A percentile compares a stretch with the other conserved stretches of the same genome.
Evolutionary conservation across 441 rosid genomes (phyloP).

Genomic region (Gossypium laxum): DNA sequence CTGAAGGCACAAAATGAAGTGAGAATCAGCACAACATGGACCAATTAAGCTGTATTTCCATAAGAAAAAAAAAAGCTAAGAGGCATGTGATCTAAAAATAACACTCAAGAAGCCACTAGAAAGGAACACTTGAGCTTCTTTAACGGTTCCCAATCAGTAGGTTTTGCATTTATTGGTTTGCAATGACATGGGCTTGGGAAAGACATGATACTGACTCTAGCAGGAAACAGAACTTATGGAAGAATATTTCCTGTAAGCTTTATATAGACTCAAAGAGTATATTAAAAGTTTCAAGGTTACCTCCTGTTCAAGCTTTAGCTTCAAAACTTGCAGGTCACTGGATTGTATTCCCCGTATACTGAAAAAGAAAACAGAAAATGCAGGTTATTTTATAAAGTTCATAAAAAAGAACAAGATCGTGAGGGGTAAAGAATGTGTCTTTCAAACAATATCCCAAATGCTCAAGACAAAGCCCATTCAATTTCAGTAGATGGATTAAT

Average conservation of each 20-base stretch:
- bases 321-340: constrained; percentile 59
- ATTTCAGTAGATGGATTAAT: neutral
- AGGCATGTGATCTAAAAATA: neutral
- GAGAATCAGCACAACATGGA: constrained; percentile 7
- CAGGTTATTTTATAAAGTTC: constrained; percentile 14
- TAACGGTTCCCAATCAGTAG: neutral
- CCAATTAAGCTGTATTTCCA: neutral
- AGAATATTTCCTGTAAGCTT: neutral
- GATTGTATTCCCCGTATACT: constrained; percentile 73
- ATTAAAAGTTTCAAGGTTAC: constrained; percentile 25
- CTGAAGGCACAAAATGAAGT: constrained; percentile 29
- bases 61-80: neutral
- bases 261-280: neutral
- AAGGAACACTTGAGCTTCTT: neutral
- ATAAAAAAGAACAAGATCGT: neutral
- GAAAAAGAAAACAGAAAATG: constrained; percentile 19
- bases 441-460: neutral
- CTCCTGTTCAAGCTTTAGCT: constrained; percentile 85
- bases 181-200: neutral
- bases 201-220: neutral
- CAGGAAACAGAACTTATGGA: neutral
- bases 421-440: neutral
- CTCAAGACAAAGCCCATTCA: neutral
- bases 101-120: neutral
- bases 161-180: neutral